Conservation (phyloP, 2,329 filamentous ascomycete genomes). For the Geosmithia putterillii region DNA sequence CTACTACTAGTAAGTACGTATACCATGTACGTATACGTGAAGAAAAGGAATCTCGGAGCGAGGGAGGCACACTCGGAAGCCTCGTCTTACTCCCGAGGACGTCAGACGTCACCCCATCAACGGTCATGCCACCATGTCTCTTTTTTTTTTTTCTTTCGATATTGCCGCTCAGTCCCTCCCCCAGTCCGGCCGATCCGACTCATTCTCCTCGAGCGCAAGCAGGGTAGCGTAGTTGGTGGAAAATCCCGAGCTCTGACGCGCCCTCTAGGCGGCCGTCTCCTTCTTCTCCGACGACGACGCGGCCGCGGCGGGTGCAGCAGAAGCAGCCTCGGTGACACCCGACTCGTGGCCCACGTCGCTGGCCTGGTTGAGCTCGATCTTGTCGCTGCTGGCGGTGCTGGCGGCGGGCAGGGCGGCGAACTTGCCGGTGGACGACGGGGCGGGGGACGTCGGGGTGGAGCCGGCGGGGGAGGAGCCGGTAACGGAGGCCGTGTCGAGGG, state of each 20-base stretch:
- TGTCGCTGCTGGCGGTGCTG: constrained; percentile 2
- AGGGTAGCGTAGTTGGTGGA: not conserved
- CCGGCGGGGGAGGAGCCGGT: constrained; percentile 6
- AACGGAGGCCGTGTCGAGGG: constrained; percentile 15
- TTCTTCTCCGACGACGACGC: constrained; percentile 1
- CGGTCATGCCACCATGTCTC: no score
- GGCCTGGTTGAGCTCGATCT: constrained; percentile 8
- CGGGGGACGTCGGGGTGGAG: constrained; percentile 15
- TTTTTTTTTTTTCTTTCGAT: no score
- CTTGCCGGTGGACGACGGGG: constrained; percentile 5
- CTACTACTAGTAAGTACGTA: no score
- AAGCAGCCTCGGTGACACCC: constrained; percentile 22
- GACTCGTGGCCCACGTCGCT: constrained; percentile 25
- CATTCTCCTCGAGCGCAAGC: constrained; percentile 1
- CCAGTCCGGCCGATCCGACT: not conserved
- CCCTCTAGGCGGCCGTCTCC: not conserved
- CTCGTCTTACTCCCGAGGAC: no score
- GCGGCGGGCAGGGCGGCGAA: not conserved
- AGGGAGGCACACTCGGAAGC: no score
- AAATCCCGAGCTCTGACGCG: not conserved
- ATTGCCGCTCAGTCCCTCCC: not conserved
- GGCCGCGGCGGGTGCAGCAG: no score
- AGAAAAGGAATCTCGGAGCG: no score
- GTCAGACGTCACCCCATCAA: no score
- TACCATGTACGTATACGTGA: no score